Base-by-base conservation (phyloP, 176 grass and related monocot genomes). In the Pharus latifolius region DNA sequence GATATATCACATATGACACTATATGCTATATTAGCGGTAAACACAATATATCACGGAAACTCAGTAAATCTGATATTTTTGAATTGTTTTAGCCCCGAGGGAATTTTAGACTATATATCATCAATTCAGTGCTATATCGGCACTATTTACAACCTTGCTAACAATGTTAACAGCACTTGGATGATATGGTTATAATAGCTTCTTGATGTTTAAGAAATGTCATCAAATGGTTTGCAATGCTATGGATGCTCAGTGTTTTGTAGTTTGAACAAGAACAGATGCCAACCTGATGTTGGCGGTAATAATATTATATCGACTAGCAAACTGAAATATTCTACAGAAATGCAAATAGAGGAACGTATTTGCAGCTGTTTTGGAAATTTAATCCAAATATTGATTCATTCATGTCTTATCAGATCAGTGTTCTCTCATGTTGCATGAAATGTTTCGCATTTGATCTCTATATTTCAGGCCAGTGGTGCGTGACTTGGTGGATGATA, bases 401-500 rank as follows among this genome's bases (percentile, higher is more conserved):
- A 49, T 22, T 22, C 18, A 26, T 26, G 23, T 11, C 11, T 53
- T 28, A 2, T 64, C 22, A 19, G 25, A 11, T 43, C 45, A 60
- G 6, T 17, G 13, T 6, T 23, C 5, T 2, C 4, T 23, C 25
- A 3, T 54, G n/a, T 30, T 72, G 23, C 1, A 25, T 11, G 10
- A n/a, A 49, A 51, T 66, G 11, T 15, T 2, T 24, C 9, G 37
- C 5, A 56, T 79, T 29, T 67, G 22, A 40, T 80, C 37, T 25
- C 15, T 45, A 0, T 31, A 24, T 77, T 67, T 57, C 42, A 97
- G 93, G 93, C 93, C 89, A 0, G 86, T 92, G 71, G 89, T 97
- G 41, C 77, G 86, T 28, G 89, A 97, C 71, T 85, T 92, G 59
- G 89, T 97, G 60, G 89, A 92, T 16, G 89, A 83, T 40, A 77